A percentile compares a stretch with the other conserved stretches of the same genome.
phyloP scores from a whole-genome alignment of 306 rosid species.

The Fagus sylvatica region DNA sequence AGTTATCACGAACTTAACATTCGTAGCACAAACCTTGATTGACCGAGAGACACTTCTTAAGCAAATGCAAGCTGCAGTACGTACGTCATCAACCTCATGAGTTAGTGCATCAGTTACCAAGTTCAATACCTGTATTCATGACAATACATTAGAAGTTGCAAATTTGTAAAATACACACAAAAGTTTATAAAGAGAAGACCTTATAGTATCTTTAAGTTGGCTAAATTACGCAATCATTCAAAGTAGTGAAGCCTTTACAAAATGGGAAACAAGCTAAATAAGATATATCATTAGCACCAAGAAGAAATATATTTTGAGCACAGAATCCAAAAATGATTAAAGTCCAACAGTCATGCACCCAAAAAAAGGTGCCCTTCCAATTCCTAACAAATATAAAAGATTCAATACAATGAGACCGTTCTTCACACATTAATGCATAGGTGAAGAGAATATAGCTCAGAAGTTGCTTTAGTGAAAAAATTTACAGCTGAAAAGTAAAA shows the following conservation, averaged over 20 bases:
- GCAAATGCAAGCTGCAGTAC: conserved; percentile 90
- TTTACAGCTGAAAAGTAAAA: conserved; percentile 5
- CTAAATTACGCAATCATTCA: neutral
- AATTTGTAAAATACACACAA: conserved; percentile 1
- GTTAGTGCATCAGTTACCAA: conserved; percentile 59
- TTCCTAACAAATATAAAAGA: neutral
- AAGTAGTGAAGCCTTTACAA: neutral
- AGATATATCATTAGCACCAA: neutral
- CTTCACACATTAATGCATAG: neutral
- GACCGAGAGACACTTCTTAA: conserved; percentile 86
- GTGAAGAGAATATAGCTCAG: conserved; percentile 8
- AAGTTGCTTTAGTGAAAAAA: conserved; percentile 16
- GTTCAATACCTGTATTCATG: conserved; percentile 54
- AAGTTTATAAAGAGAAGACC: conserved; percentile 13
- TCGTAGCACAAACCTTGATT: conserved; percentile 64
- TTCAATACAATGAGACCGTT: conserved; percentile 2
- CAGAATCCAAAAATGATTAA: too few species aligned
- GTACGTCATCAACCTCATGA: conserved; percentile 67
- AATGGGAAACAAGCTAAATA: neutral
- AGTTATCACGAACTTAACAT: conserved; percentile 18
- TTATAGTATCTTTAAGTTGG: neutral
- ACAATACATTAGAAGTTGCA: conserved; percentile 21
- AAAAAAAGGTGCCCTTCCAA: neutral
- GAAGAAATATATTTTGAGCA: neutral
- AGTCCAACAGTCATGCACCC: too few species aligned